Conservation (phyloP, 2,329 filamentous ascomycete species). For the Boeremia exigua region DNA sequence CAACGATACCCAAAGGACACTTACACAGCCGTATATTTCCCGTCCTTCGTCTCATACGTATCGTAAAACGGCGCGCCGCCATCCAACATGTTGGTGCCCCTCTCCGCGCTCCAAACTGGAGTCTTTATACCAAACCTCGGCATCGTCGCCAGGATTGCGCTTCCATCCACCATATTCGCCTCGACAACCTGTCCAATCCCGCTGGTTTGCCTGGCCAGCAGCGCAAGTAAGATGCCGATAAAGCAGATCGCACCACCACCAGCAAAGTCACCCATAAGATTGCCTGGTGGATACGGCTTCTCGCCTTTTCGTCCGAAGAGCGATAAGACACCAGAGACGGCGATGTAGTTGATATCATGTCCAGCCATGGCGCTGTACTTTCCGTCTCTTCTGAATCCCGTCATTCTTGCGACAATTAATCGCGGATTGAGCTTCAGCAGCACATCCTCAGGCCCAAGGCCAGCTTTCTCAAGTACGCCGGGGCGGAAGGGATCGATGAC, state of each 20-base stretch:
- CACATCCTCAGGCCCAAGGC: slow-evolving; percentile 71
- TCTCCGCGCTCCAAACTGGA: slow-evolving; percentile 64
- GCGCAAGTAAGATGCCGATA: slow-evolving; percentile 79
- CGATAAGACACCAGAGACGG: slow-evolving; percentile 79
- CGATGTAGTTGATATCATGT: slow-evolving; percentile 96
- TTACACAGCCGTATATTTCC: slow-evolving; percentile 76
- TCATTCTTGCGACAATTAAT: slow-evolving; percentile 84
- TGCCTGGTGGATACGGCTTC: slow-evolving; percentile 79
- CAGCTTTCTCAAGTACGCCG: slow-evolving; percentile 84
- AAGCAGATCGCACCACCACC: slow-evolving; percentile 85
- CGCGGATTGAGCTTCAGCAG: slow-evolving; percentile 73
- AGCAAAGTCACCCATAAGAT: slow-evolving; percentile 89
- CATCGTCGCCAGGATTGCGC: slow-evolving; percentile 78
- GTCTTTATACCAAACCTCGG: slow-evolving; percentile 71
- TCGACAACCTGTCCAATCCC: slow-evolving; percentile 87
- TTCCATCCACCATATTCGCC: slow-evolving; percentile 96
- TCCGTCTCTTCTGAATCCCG: slow-evolving; percentile 87
- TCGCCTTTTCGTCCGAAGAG: slow-evolving; percentile 74
- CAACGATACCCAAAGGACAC: slow-evolving; percentile 14
- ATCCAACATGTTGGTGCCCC: slow-evolving; percentile 82
- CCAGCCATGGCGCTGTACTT: slow-evolving; percentile 88
- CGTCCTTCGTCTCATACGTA: slow-evolving; percentile 83
- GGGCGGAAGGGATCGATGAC: slow-evolving; percentile 94
- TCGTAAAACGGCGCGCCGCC: slow-evolving; percentile 88
- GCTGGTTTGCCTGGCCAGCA: slow-evolving; percentile 68